These are phyloP conservation scores for Ceratocystis colombiana DNA, from an alignment of 2,329 filamentous ascomycete genomes.

Conservation along the genomic window DNA sequence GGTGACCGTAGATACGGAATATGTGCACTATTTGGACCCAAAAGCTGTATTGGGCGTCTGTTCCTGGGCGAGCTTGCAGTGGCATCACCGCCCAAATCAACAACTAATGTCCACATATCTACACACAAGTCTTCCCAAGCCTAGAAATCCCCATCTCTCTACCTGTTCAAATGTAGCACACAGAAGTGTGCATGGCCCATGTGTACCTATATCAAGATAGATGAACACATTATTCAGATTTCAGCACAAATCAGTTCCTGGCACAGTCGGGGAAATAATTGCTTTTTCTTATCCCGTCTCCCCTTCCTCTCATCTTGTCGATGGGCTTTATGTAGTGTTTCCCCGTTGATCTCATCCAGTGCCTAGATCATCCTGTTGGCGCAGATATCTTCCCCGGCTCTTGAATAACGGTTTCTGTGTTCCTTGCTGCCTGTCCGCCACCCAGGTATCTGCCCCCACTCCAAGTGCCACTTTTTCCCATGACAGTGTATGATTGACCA, in stretches of 20 bases:
- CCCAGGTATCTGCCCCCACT: neutral
- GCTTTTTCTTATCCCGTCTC: neutral
- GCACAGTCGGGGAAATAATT: neutral
- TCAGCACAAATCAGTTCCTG: neutral
- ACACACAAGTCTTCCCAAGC: neutral
- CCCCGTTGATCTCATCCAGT: conserved; percentile 1
- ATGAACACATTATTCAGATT: neutral
- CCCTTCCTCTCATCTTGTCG: neutral
- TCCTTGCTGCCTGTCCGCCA: neutral
- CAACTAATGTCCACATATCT: neutral
- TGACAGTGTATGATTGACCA: neutral
- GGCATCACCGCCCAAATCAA: neutral
- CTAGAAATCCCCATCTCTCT: neutral
- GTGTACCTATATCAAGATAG: neutral
- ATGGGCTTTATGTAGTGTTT: neutral
- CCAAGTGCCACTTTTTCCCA: neutral
- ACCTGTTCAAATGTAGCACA: neutral
- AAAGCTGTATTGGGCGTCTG: neutral
- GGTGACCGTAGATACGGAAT: neutral
- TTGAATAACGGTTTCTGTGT: neutral
- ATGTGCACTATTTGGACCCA: neutral
- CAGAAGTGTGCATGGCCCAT: neutral
- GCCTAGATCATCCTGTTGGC: neutral
- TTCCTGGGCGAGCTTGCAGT: neutral
- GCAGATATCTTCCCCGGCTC: neutral